Conservation (phyloP, 352 stramenopile species). For the Phytopythium cucurbitacearum region DNA sequence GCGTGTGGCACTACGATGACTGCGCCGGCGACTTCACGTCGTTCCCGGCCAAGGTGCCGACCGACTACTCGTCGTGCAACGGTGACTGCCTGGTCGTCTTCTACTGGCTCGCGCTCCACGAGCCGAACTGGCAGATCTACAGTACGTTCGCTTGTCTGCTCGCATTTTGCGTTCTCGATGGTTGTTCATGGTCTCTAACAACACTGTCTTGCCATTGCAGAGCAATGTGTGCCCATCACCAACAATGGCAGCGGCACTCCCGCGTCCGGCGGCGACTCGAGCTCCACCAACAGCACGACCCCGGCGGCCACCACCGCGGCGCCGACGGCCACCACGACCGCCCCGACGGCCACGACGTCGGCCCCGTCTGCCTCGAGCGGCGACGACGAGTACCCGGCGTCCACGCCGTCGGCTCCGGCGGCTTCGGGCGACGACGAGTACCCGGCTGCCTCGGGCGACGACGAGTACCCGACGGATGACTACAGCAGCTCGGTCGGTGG, state of each 20-base stretch:
- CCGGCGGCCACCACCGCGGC: not conserved
- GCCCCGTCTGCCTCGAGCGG: no score
- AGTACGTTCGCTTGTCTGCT: constrained; percentile 14
- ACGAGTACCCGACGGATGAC: no score
- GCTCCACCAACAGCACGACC: not conserved
- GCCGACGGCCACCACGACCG: no score
- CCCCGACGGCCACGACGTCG: no score
- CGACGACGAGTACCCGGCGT: no score
- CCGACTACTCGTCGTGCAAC: constrained; percentile 44
- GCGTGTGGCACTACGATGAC: constrained; percentile 41
- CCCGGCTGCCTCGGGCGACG: no score
- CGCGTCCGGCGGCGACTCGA: not conserved
- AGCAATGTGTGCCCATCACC: constrained; percentile 27
- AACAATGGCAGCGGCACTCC: constrained; percentile 9
- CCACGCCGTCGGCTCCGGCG: no score
- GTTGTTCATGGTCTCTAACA: not conserved
- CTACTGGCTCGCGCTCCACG: constrained; percentile 46
- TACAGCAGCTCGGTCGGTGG: no score
- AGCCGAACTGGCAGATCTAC: constrained; percentile 37
- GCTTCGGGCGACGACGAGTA: no score
- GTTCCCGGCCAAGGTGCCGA: constrained; percentile 41
- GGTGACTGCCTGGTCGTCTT: constrained; percentile 43
- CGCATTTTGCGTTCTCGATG: not conserved
- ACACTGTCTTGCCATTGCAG: constrained; percentile 3
- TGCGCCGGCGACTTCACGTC: constrained; percentile 28